phyloP scores from a whole-genome alignment of 2,329 filamentous ascomycete species.

The Penicillium sclerotiorum region DNA sequence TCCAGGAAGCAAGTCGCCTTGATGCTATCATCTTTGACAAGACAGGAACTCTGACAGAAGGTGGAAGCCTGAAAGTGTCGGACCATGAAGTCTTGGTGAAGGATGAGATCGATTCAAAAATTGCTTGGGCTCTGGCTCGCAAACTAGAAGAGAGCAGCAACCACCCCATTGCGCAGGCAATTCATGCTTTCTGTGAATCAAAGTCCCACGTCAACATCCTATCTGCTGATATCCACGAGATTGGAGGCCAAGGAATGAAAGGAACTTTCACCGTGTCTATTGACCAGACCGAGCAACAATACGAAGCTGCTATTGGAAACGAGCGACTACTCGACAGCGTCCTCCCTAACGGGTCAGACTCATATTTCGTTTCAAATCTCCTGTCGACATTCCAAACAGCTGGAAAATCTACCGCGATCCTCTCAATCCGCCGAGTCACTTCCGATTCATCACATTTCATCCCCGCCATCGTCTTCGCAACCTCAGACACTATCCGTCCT shows the following conservation, averaged over 20 bases:
- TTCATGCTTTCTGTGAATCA: conserved; percentile 52
- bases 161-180: conserved; percentile 61
- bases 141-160: conserved; percentile 61
- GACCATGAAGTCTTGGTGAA: conserved; percentile 49
- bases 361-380: conserved; percentile 36
- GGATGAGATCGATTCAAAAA: conserved; percentile 35
- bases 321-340: conserved; percentile 52
- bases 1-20: conserved; percentile 78
- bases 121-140: conserved; percentile 51
- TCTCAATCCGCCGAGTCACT: conserved; percentile 41
- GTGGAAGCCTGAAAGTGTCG: conserved; percentile 60
- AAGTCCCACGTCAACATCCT: conserved; percentile 29
- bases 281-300: conserved; percentile 28
- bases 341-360: conserved; percentile 33
- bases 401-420: conserved; percentile 49
- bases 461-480: conserved; percentile 69
- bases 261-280: conserved; percentile 50
- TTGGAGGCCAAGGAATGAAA: conserved; percentile 60
- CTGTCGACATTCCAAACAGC: conserved; percentile 44
- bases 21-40: conserved; percentile 86
- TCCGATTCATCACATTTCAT: conserved; percentile 28
- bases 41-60: conserved; percentile 77
- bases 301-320: conserved; percentile 60
- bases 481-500: conserved; percentile 77
- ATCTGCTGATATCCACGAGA: conserved; percentile 52